Evolutionary conservation across 2,329 filamentous ascomycete species (phyloP).

Genomic region (Aspergillus sp.): DNA sequence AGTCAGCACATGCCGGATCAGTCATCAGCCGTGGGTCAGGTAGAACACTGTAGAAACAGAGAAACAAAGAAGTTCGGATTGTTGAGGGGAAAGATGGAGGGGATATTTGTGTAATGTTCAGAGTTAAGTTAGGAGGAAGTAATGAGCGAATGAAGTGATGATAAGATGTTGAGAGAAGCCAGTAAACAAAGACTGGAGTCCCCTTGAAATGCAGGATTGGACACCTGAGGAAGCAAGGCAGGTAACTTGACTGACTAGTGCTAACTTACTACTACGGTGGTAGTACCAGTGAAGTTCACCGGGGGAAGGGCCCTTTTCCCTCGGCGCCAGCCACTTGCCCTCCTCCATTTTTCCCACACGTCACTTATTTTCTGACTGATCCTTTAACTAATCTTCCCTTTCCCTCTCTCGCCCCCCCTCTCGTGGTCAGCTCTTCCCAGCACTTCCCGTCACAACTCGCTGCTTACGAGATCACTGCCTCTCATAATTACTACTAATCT

Average conservation of each 20-base stretch:
- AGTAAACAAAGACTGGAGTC: too few relatives aligned
- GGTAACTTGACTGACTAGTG: too few relatives aligned
- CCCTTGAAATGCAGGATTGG: too few relatives aligned
- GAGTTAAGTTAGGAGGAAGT: background rate
- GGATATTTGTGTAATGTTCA: background rate
- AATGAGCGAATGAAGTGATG: background rate
- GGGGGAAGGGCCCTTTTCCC: background rate
- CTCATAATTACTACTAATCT: background rate
- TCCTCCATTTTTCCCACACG: slow-evolving; percentile 4
- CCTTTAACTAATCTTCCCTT: slow-evolving; percentile 22
- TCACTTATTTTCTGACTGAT: slow-evolving; percentile 19
- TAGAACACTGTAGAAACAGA: background rate
- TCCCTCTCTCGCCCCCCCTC: background rate
- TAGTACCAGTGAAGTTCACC: too few relatives aligned
- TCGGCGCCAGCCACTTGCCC: background rate
- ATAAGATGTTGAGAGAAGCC: too few relatives aligned
- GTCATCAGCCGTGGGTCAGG: slow-evolving; percentile 1
- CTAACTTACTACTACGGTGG: too few relatives aligned
- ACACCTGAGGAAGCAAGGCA: too few relatives aligned
- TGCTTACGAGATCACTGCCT: slow-evolving; percentile 30
- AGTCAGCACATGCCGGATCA: slow-evolving; percentile 12
- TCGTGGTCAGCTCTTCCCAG: background rate
- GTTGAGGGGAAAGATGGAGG: background rate
- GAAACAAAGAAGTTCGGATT: background rate
- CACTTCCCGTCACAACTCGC: background rate